These are phyloP conservation scores for Oldenlandia corymbosa DNA, from an alignment of 257 asterid species.

Conservation along the genomic window DNA sequence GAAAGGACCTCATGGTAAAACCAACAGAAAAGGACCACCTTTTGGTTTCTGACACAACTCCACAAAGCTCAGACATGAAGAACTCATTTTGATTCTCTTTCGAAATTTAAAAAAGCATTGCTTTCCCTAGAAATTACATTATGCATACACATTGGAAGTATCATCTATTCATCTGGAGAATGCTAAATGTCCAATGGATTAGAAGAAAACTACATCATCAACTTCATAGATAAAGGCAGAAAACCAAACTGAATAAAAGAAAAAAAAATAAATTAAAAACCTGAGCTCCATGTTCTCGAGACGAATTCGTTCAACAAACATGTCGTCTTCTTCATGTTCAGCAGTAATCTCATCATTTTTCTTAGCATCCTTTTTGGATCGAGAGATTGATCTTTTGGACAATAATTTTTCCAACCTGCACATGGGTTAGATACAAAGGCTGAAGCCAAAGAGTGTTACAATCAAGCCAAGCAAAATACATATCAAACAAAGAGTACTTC, in stretches of 20 bases:
- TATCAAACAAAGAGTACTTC: not conserved
- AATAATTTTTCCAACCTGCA: constrained; percentile 59
- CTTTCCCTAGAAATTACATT: not conserved
- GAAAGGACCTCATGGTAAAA: not conserved
- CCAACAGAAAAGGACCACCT: not conserved
- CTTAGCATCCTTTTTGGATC: constrained; percentile 35
- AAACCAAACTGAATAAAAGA: not conserved
- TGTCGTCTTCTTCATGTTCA: constrained; percentile 44
- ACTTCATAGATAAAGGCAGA: not conserved
- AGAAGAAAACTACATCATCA: not conserved
- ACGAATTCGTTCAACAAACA: constrained; percentile 84
- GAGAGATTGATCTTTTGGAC: constrained; percentile 48
- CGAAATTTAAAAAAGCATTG: not conserved
- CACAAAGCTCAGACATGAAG: not conserved
- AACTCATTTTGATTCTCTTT: not conserved
- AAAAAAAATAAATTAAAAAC: constrained; percentile 26
- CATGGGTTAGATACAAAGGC: not conserved
- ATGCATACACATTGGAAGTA: not conserved
- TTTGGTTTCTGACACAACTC: not conserved
- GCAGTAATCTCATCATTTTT: constrained; percentile 43
- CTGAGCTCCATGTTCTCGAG: constrained; percentile 84
- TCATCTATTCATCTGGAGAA: too few relatives aligned
- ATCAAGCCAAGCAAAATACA: not conserved
- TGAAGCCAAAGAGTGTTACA: not conserved
- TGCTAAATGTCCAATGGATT: not conserved